Conservation (phyloP, 1,284 basidiomycete species). For the Sanghuangporus baumii region DNA sequence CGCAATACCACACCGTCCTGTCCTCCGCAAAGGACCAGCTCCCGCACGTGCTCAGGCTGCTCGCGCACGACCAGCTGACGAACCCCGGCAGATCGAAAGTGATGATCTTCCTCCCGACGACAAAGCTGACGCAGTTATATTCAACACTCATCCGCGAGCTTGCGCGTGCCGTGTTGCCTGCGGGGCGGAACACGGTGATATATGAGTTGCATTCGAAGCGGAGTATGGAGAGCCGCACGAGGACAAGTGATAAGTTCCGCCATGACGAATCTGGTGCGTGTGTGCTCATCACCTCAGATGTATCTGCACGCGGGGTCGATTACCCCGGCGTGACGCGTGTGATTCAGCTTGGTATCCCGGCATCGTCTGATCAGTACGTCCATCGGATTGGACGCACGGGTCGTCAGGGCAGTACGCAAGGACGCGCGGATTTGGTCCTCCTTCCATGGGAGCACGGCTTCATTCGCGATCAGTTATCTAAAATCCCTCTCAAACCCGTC, state of each 20-base stretch:
- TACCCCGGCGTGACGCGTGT: constrained; percentile 90
- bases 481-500: constrained; percentile 68
- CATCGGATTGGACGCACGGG: constrained; percentile 93
- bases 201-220: constrained; percentile 89
- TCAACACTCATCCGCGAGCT: constrained; percentile 58
- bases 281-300: constrained; percentile 83
- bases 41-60: constrained; percentile 72
- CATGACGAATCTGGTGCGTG: constrained; percentile 50
- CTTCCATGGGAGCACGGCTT: constrained; percentile 81
- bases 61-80: constrained; percentile 86
- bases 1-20: constrained; percentile 81
- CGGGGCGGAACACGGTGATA: constrained; percentile 46
- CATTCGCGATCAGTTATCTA: constrained; percentile 56
- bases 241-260: constrained; percentile 67
- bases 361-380: constrained; percentile 72
- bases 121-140: constrained; percentile 80
- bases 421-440: constrained; percentile 85
- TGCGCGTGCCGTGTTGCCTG: constrained; percentile 36
- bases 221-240: constrained; percentile 59
- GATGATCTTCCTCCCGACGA: constrained; percentile 89
- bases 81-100: constrained; percentile 72
- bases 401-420: constrained; percentile 59
- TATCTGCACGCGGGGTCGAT: constrained; percentile 88
- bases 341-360: constrained; percentile 86
- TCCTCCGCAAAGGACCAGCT: constrained; percentile 66